Percentiles rank a stretch among this genome's conserved stretches.
phyloP scores from a whole-genome alignment of 2,329 filamentous ascomycete species.

The Arthrinium phaeospermum region DNA sequence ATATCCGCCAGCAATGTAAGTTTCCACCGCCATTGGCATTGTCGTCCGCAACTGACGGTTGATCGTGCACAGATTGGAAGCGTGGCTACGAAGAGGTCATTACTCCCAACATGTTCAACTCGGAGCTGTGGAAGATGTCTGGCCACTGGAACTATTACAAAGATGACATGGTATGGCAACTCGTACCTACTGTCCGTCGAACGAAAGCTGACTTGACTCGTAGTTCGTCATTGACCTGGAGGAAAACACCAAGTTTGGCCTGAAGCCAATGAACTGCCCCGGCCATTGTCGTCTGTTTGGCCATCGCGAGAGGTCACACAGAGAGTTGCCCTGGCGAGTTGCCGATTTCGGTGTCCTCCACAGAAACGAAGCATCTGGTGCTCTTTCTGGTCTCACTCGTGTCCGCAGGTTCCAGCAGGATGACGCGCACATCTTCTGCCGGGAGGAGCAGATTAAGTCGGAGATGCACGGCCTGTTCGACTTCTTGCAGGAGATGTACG shows the following conservation, averaged over 20 bases:
- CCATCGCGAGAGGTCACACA: conserved; percentile 74
- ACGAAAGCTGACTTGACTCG: background rate
- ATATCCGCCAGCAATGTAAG: conserved; percentile 76
- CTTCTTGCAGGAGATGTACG: conserved; percentile 73
- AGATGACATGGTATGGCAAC: conserved; percentile 75
- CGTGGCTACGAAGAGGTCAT: conserved; percentile 95
- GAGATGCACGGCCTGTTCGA: conserved; percentile 73
- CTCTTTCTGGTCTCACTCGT: conserved; percentile 80
- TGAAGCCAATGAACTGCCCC: conserved; percentile 95
- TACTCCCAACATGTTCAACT: conserved; percentile 96
- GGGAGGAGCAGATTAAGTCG: conserved; percentile 60
- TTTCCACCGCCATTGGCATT: background rate
- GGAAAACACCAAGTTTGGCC: conserved; percentile 75
- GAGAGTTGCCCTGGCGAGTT: conserved; percentile 81
- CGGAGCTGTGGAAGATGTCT: conserved; percentile 89
- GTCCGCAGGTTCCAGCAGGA: conserved; percentile 90
- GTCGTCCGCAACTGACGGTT: background rate
- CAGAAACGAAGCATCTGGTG: conserved; percentile 83
- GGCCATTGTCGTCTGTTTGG: conserved; percentile 87
- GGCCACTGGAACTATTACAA: conserved; percentile 95
- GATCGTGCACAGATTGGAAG: conserved; percentile 65
- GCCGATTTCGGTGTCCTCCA: conserved; percentile 90
- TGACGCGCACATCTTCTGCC: conserved; percentile 89
- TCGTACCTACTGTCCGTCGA: conserved; percentile 46
- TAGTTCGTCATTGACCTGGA: conserved; percentile 62